Conservation (phyloP, 1,284 basidiomycete species). For the Heliocybe sulcata region DNA sequence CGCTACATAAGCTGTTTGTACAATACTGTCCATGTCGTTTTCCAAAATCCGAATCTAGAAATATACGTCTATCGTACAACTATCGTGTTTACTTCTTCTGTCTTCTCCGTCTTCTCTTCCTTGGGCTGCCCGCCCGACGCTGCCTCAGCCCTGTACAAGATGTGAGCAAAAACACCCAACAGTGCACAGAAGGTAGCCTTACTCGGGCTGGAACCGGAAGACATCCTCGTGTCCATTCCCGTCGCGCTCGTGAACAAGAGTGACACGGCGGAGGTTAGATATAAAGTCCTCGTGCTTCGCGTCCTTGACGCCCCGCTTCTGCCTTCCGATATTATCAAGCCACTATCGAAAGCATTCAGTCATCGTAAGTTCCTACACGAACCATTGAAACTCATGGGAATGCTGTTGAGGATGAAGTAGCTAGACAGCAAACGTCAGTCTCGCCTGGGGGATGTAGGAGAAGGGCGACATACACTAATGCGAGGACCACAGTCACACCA, state of each 20-base stretch:
- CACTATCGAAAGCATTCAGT: conserved; percentile 18
- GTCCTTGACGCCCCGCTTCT: conserved; percentile 32
- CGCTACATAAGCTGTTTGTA: too few relatives aligned
- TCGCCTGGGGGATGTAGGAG: too few relatives aligned
- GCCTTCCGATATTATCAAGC: conserved; percentile 36
- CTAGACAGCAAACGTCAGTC: not conserved
- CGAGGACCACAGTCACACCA: too few relatives aligned
- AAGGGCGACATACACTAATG: conserved; percentile 31
- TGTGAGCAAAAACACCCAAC: not conserved
- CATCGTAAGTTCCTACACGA: conserved; percentile 23
- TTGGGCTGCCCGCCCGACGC: not conserved
- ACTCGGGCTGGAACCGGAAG: conserved; percentile 1
- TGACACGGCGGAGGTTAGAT: conserved; percentile 36
- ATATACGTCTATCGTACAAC: too few relatives aligned
- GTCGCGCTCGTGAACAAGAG: conserved; percentile 34
- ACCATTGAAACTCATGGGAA: conserved; percentile 19
- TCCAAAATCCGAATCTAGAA: too few relatives aligned
- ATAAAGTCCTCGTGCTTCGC: conserved; percentile 39
- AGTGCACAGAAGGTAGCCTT: not conserved
- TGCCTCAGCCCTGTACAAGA: not conserved
- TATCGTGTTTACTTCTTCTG: too few relatives aligned
- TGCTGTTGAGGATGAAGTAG: conserved; percentile 9
- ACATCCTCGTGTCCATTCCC: not conserved
- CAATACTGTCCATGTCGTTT: too few relatives aligned
- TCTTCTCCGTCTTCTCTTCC: too few relatives aligned